Percentiles rank a stretch among this genome's conserved stretches.
Conservation (phyloP, 805 yeast genomes). For the Candida maesae region DNA sequence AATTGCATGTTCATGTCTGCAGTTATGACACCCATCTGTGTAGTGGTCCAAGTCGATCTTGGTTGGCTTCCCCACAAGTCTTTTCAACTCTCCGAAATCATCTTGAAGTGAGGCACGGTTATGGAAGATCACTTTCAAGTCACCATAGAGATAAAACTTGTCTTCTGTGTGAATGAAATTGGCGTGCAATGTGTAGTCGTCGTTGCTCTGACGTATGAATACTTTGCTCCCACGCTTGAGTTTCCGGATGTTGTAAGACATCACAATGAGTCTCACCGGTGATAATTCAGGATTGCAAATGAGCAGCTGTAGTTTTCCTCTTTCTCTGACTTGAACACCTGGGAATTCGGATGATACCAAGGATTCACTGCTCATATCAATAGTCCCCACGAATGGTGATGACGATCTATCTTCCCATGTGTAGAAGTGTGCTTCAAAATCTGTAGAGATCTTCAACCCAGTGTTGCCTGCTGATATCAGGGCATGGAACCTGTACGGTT, state of each 20-base stretch:
- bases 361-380: slow-evolving; percentile 24
- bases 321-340: slow-evolving; percentile 24
- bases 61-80: slow-evolving; percentile 22
- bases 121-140: slow-evolving; percentile 30
- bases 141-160: slow-evolving; percentile 28
- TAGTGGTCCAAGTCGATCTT: slow-evolving; percentile 24
- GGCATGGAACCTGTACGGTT: slow-evolving; percentile 27
- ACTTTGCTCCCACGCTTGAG: slow-evolving; percentile 26
- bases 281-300: slow-evolving; percentile 30
- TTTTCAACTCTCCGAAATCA: slow-evolving; percentile 17
- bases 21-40: slow-evolving; percentile 8
- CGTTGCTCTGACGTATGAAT: slow-evolving; percentile 24
- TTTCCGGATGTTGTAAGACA: slow-evolving; percentile 26
- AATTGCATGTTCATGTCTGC: slow-evolving; percentile 5
- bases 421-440: slow-evolving; percentile 28
- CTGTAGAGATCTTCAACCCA: slow-evolving; percentile 10
- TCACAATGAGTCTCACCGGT: slow-evolving; percentile 22
- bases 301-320: slow-evolving; percentile 29
- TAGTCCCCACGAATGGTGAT: slow-evolving; percentile 32
- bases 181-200: slow-evolving; percentile 19
- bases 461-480: slow-evolving; percentile 16
- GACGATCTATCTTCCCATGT: slow-evolving; percentile 16
- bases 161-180: slow-evolving; percentile 27
- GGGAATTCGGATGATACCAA: slow-evolving; percentile 9
- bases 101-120: slow-evolving; percentile 12